Conservation (phyloP, 345 rosid species). For the Populus davidiana region DNA sequence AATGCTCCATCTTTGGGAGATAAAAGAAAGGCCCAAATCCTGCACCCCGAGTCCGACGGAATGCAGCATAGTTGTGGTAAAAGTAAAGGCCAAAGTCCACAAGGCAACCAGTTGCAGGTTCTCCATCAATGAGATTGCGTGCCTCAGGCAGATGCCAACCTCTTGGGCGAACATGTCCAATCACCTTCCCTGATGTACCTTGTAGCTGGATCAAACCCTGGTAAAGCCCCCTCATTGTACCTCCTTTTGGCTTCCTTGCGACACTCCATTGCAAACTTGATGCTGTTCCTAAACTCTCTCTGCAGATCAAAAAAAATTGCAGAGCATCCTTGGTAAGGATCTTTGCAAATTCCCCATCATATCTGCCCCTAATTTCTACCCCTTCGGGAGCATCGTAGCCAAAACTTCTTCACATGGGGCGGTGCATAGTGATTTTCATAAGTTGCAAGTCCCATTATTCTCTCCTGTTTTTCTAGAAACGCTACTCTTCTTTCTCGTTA, state of each 20-base stretch:
- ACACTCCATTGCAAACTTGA: conserved; percentile 75
- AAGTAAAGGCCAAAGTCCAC: conserved; percentile 91
- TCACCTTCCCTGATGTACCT: conserved; percentile 62
- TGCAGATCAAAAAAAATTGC: conserved; percentile 73
- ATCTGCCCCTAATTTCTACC: conserved; percentile 74
- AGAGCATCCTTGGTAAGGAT: conserved; percentile 71
- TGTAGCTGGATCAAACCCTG: conserved; percentile 81
- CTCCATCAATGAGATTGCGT: conserved; percentile 78
- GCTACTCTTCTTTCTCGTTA: neutral
- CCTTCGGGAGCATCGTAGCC: conserved; percentile 64
- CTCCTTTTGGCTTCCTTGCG: conserved; percentile 57
- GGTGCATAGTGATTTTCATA: conserved; percentile 2
- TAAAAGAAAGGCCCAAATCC: conserved; percentile 95
- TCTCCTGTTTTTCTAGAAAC: neutral
- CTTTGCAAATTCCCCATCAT: conserved; percentile 55
- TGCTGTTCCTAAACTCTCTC: conserved; percentile 61
- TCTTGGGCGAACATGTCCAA: conserved; percentile 79
- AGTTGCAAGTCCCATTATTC: neutral
- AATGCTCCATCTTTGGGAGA: conserved; percentile 94
- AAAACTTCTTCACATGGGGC: neutral
- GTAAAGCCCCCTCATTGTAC: conserved; percentile 54
- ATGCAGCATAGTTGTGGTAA: conserved; percentile 65
- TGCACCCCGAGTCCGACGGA: conserved; percentile 63
- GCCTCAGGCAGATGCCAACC: conserved; percentile 96
- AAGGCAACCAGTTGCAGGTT: conserved; percentile 84